These are phyloP conservation scores for Stagonosporopsis chrysanthemi DNA, from an alignment of 2,329 filamentous ascomycete species.

Conservation along the genomic window DNA sequence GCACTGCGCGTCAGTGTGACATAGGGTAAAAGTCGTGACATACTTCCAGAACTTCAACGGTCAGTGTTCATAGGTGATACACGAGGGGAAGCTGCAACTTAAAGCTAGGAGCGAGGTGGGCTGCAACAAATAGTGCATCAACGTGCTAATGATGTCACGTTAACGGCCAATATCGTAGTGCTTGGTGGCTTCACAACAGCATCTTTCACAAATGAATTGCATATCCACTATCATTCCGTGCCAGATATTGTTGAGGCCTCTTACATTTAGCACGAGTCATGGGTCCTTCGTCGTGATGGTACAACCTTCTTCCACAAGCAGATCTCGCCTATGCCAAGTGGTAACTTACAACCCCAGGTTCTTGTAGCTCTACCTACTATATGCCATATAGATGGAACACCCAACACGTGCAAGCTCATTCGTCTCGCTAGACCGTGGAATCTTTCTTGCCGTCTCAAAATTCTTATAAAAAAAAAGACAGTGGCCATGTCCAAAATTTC, in stretches of 20 bases:
- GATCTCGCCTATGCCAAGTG: too few relatives aligned
- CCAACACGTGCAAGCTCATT: not conserved
- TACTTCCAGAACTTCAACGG: not conserved
- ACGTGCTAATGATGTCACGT: slow-evolving; percentile 16
- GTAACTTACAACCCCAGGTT: too few relatives aligned
- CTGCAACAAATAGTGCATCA: slow-evolving; percentile 1
- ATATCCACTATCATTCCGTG: not conserved
- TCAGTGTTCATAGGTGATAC: not conserved
- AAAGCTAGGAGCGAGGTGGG: not conserved
- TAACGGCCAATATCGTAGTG: not conserved
- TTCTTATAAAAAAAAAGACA: too few relatives aligned
- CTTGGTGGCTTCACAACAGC: not conserved
- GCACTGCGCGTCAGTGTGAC: slow-evolving; percentile 34
- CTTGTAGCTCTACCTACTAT: too few relatives aligned
- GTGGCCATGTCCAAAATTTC: not conserved
- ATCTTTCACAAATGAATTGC: not conserved
- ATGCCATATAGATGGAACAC: not conserved
- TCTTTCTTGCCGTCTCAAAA: not conserved
- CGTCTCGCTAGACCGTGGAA: not conserved
- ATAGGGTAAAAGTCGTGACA: slow-evolving; percentile 4
- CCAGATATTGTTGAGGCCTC: not conserved
- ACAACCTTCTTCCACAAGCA: not conserved
- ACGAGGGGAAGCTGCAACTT: slow-evolving; percentile 7
- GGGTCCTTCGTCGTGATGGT: too few relatives aligned
- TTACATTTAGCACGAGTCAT: not conserved